These are phyloP conservation scores for Aspergillus aculeatus DNA, from an alignment of 2,329 filamentous ascomycete species.

Conservation along the genomic window DNA sequence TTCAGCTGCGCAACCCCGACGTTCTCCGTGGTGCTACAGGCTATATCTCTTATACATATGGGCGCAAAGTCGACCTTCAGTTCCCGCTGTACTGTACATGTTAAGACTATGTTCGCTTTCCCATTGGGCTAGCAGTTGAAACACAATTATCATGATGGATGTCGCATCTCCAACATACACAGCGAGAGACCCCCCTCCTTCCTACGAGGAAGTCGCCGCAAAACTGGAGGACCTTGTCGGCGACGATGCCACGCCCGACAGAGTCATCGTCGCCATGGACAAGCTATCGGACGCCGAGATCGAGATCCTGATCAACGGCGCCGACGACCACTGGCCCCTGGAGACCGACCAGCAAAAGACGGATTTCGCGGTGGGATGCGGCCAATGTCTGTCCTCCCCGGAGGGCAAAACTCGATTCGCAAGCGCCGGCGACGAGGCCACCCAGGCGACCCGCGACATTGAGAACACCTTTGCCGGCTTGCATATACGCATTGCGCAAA, in stretches of 20 bases:
- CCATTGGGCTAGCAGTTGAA: too few species aligned
- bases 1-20: too few species aligned
- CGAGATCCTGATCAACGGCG: not conserved
- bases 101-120: too few species aligned
- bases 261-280: not conserved
- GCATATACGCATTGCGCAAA: not conserved
- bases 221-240: not conserved
- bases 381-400: not conserved
- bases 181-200: not conserved
- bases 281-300: not conserved
- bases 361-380: not conserved
- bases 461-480: not conserved
- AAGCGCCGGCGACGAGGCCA: not conserved
- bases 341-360: constrained; percentile 3
- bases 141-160: too few species aligned
- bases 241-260: not conserved
- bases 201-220: not conserved
- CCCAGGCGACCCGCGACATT: not conserved
- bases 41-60: too few species aligned
- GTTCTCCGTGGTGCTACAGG: too few species aligned
- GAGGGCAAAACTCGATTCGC: not conserved
- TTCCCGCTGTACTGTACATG: too few species aligned
- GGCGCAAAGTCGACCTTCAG: too few species aligned
- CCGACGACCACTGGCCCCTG: not conserved
- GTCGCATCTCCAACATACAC: not conserved